Base-by-base conservation (phyloP, 2,329 filamentous ascomycete species). In the Beauveria asiatica region DNA sequence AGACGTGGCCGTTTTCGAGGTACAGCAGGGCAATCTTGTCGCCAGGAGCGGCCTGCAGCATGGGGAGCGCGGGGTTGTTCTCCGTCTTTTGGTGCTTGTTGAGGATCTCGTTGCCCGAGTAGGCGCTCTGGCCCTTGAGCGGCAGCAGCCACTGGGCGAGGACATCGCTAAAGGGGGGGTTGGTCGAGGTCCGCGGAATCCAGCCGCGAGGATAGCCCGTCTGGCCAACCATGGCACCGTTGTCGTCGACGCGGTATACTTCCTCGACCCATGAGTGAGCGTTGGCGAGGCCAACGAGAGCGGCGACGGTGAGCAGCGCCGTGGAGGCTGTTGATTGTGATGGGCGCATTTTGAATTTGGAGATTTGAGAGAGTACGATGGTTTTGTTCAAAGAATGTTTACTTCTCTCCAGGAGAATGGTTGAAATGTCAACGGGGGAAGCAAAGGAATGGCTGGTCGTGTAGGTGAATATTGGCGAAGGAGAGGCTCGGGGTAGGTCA, bases 201-300 rank as follows among this genome's bases (percentile, higher is more conserved):
- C 85, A 90, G 51, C 85, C 87, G 64, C 92, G 87, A n/a, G 88
- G 77, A 70, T 87, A 96, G 37, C 93, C 93, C 25, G 83, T 77
- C 8, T 80, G 72, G 30, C 88, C 88, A 21, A 86, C 76, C 70
- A 92, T 90, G 39, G 84, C 84, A 59, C 92, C 92, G 67, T 91
- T 88, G 30, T 83, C 72, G 57, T 85, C 83, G 70, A 97, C 85
- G 61, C 85, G 83, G 63, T 79, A 83, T 54, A 93, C 78, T 67
- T 87, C 79, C 74, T 97, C 92, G 52, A 93, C 81, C 92, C 92
- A 97, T 19, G 85, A 88, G 74, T 97, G 93, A 41, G 84, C 86
- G 27, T 65, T 65, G 39, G 68, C 72, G 6, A 66, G 57, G 41
- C 62, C 62, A 10, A 63, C 65, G 52, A 76, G 64, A 44, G 75